Evolutionary conservation across 192 early-diverging fungal genomes (phyloP), one percentile per base, ranked within the genome.

Genomic region (Umbelopsis sp.): DNA sequence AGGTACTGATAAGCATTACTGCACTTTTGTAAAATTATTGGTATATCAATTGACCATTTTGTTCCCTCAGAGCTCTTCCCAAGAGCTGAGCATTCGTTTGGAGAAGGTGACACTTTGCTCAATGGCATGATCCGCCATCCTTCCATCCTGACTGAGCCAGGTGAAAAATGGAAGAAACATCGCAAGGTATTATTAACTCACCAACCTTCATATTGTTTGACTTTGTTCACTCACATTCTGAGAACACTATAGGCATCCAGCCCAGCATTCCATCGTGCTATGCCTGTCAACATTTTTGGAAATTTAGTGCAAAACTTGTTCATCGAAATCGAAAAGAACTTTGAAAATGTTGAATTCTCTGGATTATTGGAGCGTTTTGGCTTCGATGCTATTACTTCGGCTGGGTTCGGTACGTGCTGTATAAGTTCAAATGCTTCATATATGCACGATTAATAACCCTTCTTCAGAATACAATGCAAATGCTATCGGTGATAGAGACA

Each of bases 331-430:
- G 48, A 49, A 16, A 49, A 49, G 48, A 16, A 49, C 6, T 49
- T 6, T 10, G 18, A 49, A 3, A 16, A 1, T 16, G 48, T 49
- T 49, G 48, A 49, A 49, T 10, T 49, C 15, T 49, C 48, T 49
- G 48, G 48, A 16, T 49, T 49, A 21, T 49, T 49, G 48, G 48
- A 51, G 47, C 46, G 64, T 12, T 51, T 71, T 1, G 71, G 70
- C 2, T 53, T 77, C 23, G 75, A 77, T 49, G 66, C 50, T n/a
- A 72, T 77, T 8, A 70, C 70, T 37, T 52, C 37, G 16, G 66
- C 75, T 30, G 75, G 70, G 2, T 77, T 77, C 47, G 75, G 70
- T 25, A 71, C 67, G 48, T 21, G 20, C 48, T 21, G 3, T 41
- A 41, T 6, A 41, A 41, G 37, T 49, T 49, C 3, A 49, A 10